Evolutionary conservation across 345 rosid species (phyloP).

Genomic region (Citrus australasica): DNA sequence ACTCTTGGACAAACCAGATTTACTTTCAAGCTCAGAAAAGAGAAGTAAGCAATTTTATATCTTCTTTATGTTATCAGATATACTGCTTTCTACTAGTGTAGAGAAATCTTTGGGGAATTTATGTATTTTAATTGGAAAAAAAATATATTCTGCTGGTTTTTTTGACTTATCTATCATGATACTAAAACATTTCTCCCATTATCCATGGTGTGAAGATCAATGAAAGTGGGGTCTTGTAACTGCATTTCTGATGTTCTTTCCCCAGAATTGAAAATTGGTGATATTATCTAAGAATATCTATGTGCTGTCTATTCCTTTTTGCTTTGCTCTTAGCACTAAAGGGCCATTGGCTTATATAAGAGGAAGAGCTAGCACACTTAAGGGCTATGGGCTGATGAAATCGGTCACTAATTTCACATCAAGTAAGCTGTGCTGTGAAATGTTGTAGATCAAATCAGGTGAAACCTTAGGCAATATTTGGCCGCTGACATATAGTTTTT

Average conservation of each 20-base stretch:
- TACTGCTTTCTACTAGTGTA: background rate
- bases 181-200: background rate
- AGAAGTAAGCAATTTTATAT: slow-evolving; percentile 51
- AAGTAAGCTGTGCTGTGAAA: background rate
- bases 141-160: background rate
- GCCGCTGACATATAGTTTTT: background rate
- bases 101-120: background rate
- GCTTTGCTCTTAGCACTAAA: background rate
- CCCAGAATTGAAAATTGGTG: background rate
- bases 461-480: background rate
- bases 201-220: background rate
- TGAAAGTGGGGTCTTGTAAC: background rate
- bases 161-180: background rate
- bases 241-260: background rate
- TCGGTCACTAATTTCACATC: background rate
- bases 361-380: background rate
- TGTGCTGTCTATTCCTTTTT: background rate
- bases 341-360: background rate
- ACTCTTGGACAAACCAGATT: slow-evolving; percentile 81
- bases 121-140: background rate
- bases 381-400: background rate
- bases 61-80: background rate
- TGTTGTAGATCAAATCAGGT: background rate
- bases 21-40: slow-evolving; percentile 93
- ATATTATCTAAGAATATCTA: background rate